Evolutionary conservation across 345 rosid genomes (phyloP), one percentile per base, ranked within the genome.

Genomic region (Iberis pinnata): DNA sequence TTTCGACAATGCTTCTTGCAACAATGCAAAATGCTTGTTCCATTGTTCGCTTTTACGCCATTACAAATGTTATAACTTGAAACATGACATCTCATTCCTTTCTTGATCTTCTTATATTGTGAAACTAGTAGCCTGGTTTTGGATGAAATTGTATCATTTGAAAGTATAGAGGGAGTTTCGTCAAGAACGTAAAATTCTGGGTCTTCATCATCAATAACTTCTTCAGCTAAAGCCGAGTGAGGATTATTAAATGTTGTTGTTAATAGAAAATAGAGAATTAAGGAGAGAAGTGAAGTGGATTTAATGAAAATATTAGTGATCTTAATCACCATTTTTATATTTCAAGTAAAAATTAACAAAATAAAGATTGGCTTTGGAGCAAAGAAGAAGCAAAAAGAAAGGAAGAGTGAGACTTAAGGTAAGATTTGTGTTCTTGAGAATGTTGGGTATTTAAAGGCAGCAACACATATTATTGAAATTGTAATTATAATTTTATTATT

Each of bases 1-100:
- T 88, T 80, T 2, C 84, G 61, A 56, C 94, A 88, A 62, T 82
- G 94, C 13, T 7, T 74, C 77, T 80, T 82, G 76, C 96, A 88
- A 20, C 96, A 88, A 12, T 75, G 33, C 20, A 88, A 67, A 1
- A 77, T 41, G 55, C 78, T 59, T 0, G 80, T 84, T 26, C 94
- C 86, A 0, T 80, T 77, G 69, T 84, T 82, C 0, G 84, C 90
- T 0, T 60, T 49, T 1, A 80, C 66, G 0, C 90, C 86, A 16
- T 77, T 65, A 49, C 96, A 82, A 12, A 80, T 69, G 59, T 72
- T 84, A 49, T 55, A 1, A 4, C 24, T 17, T 5, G 2, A 33
- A 1, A 70, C 31, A 25, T 62, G n/a, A 16, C 94, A 84, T n/a
- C 15, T 63, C 24, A 62, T 17, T 3, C 88, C 86, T 73, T 84